Percentiles rank a stretch among this genome's conserved stretches.
These are phyloP conservation scores for Carex cristatella DNA, from an alignment of 176 grass and related monocot species.

Conservation along the genomic window DNA sequence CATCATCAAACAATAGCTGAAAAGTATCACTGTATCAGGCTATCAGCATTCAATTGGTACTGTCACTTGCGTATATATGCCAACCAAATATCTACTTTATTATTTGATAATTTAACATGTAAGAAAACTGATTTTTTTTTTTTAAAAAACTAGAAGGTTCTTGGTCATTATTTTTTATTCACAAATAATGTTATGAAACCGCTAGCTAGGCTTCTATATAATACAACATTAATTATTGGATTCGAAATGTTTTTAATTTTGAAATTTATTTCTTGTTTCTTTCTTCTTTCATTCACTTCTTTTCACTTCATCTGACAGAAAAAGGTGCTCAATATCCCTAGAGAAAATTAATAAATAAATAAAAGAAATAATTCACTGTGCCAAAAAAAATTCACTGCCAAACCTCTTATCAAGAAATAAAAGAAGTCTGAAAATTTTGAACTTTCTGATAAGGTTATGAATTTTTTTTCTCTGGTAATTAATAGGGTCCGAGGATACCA, in stretches of 20 bases:
- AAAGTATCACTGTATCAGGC: not conserved
- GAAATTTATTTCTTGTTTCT: too few relatives aligned
- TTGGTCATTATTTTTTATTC: not conserved
- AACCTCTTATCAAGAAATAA: not conserved
- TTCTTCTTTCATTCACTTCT: too few relatives aligned
- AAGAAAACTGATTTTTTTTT: not conserved
- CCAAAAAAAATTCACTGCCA: not conserved
- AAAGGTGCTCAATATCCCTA: not conserved
- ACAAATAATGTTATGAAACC: too few relatives aligned
- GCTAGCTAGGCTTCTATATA: too few relatives aligned
- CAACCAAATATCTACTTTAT: not conserved
- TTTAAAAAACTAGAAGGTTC: not conserved
- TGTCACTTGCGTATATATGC: not conserved
- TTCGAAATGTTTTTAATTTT: too few relatives aligned
- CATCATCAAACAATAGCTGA: not conserved
- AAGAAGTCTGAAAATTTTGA: not conserved
- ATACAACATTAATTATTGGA: too few relatives aligned
- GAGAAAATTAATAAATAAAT: not conserved
- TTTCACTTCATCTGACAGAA: too few relatives aligned
- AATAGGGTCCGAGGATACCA: constrained; percentile 49
- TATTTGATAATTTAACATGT: not conserved
- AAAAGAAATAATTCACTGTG: too few relatives aligned
- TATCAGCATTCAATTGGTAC: not conserved
- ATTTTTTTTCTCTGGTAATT: not conserved
- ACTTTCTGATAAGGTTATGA: not conserved